Base-by-base conservation (phyloP, 257 asterid genomes). In the Jacaranda copaia region DNA sequence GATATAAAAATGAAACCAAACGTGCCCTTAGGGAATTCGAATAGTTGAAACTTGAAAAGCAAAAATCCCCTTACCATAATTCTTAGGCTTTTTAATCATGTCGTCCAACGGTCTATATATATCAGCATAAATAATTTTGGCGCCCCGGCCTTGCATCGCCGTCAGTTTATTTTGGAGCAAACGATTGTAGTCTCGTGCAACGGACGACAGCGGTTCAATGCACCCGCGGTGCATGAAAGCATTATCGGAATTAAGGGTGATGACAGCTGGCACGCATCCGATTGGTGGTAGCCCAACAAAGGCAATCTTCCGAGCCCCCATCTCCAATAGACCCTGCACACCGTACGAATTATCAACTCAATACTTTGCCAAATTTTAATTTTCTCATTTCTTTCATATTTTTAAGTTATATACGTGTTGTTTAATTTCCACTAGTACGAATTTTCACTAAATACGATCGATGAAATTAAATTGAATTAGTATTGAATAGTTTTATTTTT, bases 211-310 rank as follows among this genome's bases (percentile, higher is more conserved):
- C 3, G 73, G 51, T 2, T 88, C 89, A 42, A 90, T 75, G 68
- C 97, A 92, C 43, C 67, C 72, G 5, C 97, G 96, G 19, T 83
- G 75, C 0, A 42, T 51, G 12, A 83, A 49, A 4, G 75, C 72
- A 8, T 46, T n/a, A 19, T 70, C 72, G 0, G 88, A 83, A 40
- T 84, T 53, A 1, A 85, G 36, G 3, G 93, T 89, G 72, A 92
- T 90, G 61, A 86, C 85, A 19, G 68, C 63, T 49, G 97, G 97
- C 80, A 92, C 63, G 76, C 97, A 92, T 39, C 96, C 96, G 20
- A 89, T 60, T n/a, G 97, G 97, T 2, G 96, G 97, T 5, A 89
- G 74, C 20, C 96, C 97, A 65, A 70, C 90, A 0, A 90, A 0
- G 0, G 57, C 90, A 4, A 92, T 86, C 45, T 16, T 77, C 61